Evolutionary conservation across 805 yeast species (phyloP), one percentile per base, ranked within the genome.

Genomic region (Cephaloascus fragrans): DNA sequence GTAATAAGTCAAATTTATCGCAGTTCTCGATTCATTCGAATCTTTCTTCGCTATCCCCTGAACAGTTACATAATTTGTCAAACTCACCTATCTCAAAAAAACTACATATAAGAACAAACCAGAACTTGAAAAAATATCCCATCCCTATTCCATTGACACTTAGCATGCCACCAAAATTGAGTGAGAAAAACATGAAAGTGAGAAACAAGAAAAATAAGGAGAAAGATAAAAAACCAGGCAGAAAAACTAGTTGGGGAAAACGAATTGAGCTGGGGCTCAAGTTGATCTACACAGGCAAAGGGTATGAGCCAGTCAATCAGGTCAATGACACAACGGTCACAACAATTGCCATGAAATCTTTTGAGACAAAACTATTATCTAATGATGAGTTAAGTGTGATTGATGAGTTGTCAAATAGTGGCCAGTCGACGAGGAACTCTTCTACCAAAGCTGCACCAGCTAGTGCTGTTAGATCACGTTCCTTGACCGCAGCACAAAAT

Each of bases 141-240:
- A 64, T 65, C 32, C 71, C 72, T 2, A 62, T 67, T 32, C 72
- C 72, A 3, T 65, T 66, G 44, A 57, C 65, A 4, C 46, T 67
- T 32, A 53, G 55, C 26, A 45, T 66, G 35, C 72, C 72, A 2
- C 72, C 72, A 3, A 62, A 59, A 38, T 48, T 23, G 12, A n/a
- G 47, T 5, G 35, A 47, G n/a, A n/a, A n/a, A n/a, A n/a, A n/a
- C n/a, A n/a, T n/a, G n/a, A n/a, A n/a, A n/a, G n/a, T n/a, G n/a
- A n/a, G n/a, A n/a, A n/a, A n/a, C n/a, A n/a, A n/a, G n/a, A n/a
- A n/a, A n/a, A n/a, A n/a, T n/a, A n/a, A n/a, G n/a, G n/a, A n/a
- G n/a, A n/a, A n/a, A n/a, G n/a, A n/a, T n/a, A n/a, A n/a, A n/a
- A n/a, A n/a, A n/a, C n/a, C n/a, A n/a, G 3, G 41, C 43, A n/a